These are phyloP conservation scores for Arthrobotrys sphaeroides DNA, from an alignment of 2,329 filamentous ascomycete species.

Conservation along the genomic window DNA sequence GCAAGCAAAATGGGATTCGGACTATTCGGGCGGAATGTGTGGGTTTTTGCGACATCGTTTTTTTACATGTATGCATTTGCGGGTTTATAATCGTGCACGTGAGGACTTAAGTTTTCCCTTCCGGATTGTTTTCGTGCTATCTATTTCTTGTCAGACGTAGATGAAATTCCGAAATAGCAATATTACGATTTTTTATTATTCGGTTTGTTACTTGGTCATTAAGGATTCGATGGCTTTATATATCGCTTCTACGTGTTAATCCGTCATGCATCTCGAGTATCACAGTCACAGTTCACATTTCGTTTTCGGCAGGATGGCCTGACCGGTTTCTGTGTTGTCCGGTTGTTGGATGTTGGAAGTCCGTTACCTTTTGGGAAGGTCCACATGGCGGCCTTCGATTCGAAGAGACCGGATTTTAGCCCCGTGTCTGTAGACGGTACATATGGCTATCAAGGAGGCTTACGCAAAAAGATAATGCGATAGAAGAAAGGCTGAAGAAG, in stretches of 20 bases:
- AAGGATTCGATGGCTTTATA: background rate
- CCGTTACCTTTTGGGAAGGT: background rate
- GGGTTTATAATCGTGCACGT: background rate
- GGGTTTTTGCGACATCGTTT: background rate
- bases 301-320: constrained; percentile 3
- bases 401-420: background rate
- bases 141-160: no score
- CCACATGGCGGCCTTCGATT: constrained; percentile 14
- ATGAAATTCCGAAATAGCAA: background rate
- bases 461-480: background rate
- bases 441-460: constrained; percentile 1
- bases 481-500: background rate
- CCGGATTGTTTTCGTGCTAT: constrained; percentile 1
- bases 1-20: constrained; percentile 15
- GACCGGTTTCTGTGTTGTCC: background rate
- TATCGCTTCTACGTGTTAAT: background rate
- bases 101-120: background rate
- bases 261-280: no score
- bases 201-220: background rate
- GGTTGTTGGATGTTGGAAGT: constrained; percentile 8
- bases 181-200: background rate
- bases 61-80: background rate
- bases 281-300: no score
- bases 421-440: constrained; percentile 4
- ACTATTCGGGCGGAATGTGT: constrained; percentile 20